Evolutionary conservation across 106 monocot genomes (phyloP).

Genomic region (Gastrodia elata): DNA sequence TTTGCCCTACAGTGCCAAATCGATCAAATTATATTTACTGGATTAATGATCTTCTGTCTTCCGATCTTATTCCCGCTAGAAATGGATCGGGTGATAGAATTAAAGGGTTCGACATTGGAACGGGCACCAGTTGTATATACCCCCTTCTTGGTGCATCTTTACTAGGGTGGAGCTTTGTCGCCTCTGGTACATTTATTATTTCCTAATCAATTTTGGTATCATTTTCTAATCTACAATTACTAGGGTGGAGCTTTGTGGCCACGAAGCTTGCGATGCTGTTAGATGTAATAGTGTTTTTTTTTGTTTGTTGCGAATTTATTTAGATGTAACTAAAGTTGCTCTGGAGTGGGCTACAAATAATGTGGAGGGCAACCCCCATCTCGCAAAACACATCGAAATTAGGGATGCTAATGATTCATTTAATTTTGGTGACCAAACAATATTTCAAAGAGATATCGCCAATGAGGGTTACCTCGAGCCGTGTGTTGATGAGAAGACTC

Average conservation of each 20-base stretch:
- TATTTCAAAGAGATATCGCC: constrained; percentile 1
- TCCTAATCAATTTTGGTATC: not conserved
- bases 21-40: constrained; percentile 91
- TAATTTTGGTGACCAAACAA: not conserved
- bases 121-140: constrained; percentile 95
- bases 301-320: no score
- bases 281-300: not conserved
- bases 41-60: constrained; percentile 78
- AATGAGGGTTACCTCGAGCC: not conserved
- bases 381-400: constrained; percentile 65
- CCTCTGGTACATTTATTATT: constrained; percentile 39
- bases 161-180: constrained; percentile 86
- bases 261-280: no score
- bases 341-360: constrained; percentile 86
- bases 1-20: constrained; percentile 90
- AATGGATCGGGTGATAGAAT: constrained; percentile 24
- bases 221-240: not conserved
- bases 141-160: constrained; percentile 87
- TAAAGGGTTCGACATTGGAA: constrained; percentile 88
- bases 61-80: constrained; percentile 37
- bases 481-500: constrained; percentile 1
- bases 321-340: constrained; percentile 79
- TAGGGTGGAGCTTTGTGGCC: no score
- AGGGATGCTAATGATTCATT: constrained; percentile 37
- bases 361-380: constrained; percentile 81